Evolutionary conservation across 768 basidiomycete genomes (phyloP).

Genomic region (Auricularia sp.): DNA sequence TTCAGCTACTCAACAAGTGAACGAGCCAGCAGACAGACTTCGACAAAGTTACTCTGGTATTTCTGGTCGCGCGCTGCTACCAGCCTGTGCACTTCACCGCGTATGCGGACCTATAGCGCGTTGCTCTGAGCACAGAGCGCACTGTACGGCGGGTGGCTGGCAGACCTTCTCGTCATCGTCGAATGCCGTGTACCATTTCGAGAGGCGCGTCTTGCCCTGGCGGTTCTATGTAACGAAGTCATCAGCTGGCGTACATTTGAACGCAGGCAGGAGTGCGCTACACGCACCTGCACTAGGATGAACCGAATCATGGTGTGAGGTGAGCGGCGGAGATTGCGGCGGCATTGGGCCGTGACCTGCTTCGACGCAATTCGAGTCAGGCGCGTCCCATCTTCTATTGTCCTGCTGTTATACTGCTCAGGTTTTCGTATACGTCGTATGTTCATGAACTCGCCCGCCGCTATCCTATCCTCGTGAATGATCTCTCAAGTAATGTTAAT

Average conservation of each 20-base stretch:
- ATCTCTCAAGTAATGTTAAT: too few relatives aligned
- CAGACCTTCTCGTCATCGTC: conserved; percentile 97
- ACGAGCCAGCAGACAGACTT: conserved; percentile 38
- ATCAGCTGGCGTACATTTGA: background rate
- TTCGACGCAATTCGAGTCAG: too few relatives aligned
- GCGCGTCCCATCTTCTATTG: too few relatives aligned
- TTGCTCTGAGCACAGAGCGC: background rate
- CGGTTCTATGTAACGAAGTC: conserved; percentile 58
- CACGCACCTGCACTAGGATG: conserved; percentile 86
- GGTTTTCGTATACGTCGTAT: too few relatives aligned
- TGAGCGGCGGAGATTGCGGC: background rate
- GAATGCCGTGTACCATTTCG: conserved; percentile 98
- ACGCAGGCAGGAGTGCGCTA: background rate
- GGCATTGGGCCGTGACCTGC: background rate
- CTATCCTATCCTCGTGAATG: too few relatives aligned
- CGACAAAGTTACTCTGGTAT: conserved; percentile 98
- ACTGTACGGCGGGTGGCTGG: background rate
- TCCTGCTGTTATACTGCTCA: too few relatives aligned
- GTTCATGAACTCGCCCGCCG: too few relatives aligned
- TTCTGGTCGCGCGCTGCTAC: conserved; percentile 97
- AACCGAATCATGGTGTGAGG: conserved; percentile 75
- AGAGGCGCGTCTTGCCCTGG: conserved; percentile 93
- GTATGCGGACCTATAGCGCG: conserved; percentile 64
- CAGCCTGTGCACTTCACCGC: conserved; percentile 92
- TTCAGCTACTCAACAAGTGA: conserved; percentile 4